Conservation (phyloP, 768 basidiomycete species). For the Mrakia hoshinonis region DNA sequence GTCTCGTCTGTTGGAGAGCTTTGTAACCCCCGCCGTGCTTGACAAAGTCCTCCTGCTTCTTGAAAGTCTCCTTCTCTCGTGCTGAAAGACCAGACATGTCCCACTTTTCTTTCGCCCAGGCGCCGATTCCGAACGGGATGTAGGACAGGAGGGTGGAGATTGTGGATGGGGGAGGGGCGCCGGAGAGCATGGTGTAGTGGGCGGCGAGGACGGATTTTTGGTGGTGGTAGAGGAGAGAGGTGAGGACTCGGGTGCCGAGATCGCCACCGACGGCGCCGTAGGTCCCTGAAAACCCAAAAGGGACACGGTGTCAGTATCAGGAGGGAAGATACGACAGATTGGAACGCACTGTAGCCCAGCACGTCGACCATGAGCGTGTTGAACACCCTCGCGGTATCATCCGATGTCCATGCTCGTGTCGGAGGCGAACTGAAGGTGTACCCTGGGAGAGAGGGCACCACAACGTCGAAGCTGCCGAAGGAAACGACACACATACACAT, state of each 20-base stretch:
- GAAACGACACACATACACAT: neutral
- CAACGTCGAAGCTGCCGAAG: conserved; percentile 29
- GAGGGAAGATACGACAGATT: no score
- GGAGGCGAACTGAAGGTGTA: conserved; percentile 31
- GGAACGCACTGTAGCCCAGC: conserved; percentile 16
- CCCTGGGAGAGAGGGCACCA: conserved; percentile 32
- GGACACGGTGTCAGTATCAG: neutral
- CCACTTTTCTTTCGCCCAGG: neutral
- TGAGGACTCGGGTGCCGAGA: conserved; percentile 10
- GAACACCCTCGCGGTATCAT: conserved; percentile 28
- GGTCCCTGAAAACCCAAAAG: neutral
- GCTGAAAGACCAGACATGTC: neutral
- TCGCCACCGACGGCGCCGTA: conserved; percentile 14
- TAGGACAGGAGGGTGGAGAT: neutral
- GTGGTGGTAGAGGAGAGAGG: neutral
- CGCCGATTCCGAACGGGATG: neutral
- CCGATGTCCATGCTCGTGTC: conserved; percentile 24
- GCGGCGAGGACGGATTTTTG: neutral
- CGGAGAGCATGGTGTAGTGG: conserved; percentile 21
- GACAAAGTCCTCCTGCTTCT: conserved; percentile 21
- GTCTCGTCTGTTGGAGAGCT: conserved; percentile 23
- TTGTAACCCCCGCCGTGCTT: conserved; percentile 30
- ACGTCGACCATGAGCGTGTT: conserved; percentile 31
- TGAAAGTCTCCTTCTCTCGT: neutral
- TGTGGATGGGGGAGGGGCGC: neutral